Base-by-base conservation (phyloP, 768 basidiomycete species). In the Suillus variegatus region DNA sequence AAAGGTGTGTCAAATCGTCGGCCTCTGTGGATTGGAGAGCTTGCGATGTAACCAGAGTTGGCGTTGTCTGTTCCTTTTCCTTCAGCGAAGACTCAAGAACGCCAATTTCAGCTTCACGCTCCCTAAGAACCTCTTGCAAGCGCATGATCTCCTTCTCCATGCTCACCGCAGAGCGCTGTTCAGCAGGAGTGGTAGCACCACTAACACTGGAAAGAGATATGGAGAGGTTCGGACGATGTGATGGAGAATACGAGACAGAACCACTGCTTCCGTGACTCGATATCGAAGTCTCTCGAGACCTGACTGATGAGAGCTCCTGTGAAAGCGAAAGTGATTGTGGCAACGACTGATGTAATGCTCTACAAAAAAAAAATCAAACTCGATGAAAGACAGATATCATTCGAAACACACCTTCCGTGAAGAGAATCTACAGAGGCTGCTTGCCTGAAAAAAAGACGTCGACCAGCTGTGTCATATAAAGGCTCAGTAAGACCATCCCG, bases 111-210 rank as follows among this genome's bases (percentile, higher is more conserved):
- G 88, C 83, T 77, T 98, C 97, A 58, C 96, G 86, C 68, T 95
- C 92, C 73, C 88, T 92, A 66, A 99, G 82, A 41, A 95, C 94
- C 71, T 95, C 91, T 76, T 99, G 97, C 52, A 99, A 79, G 65
- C 95, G 89, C 91, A 95, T 95, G 65, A 98, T 94, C 78, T 99
- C 97, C 72, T 92, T 90, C 77, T 97, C 95, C 66, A 97, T 83
- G 74, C 95, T 95, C 20, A 85, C 81, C 8, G 89, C 88, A 35
- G 94, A 93, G 57, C 96, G 87, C 70, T 94, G 92, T 65, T 84
- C 82, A 10, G 80, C 69, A 0, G 70, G 67, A 22, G 71, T 71
- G 22, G 44, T 58, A 32, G 49, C 65, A 32, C 75, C 73, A 58
- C 73, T 74, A 51, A 65, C 76, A 69, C 81, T 68, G 76, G 85